Evolutionary conservation across 164 flowering plant genomes (phyloP).

Genomic region (Vitis rupestris): DNA sequence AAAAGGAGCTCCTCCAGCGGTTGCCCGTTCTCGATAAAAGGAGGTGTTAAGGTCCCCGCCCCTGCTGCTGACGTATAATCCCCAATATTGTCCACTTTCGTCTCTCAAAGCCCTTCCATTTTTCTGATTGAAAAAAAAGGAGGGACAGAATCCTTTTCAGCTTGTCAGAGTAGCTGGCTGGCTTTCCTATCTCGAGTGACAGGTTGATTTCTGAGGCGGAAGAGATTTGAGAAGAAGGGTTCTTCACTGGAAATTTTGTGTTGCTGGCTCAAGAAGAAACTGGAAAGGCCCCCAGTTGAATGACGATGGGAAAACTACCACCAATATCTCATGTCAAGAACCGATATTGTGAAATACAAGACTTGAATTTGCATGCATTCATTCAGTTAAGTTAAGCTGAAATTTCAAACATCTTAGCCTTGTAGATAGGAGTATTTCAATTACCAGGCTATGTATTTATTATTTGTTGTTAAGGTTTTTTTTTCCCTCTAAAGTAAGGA

Average conservation of each 20-base stretch:
- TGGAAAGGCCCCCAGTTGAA: too few relatives aligned
- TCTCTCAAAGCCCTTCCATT: slow-evolving; percentile 4
- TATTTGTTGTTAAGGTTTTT: too few relatives aligned
- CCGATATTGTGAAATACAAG: not conserved
- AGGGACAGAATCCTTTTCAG: not conserved
- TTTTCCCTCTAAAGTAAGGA: too few relatives aligned
- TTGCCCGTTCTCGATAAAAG: slow-evolving; percentile 35
- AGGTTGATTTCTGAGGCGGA: too few relatives aligned
- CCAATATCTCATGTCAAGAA: not conserved
- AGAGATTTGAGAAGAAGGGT: too few relatives aligned
- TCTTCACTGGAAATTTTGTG: too few relatives aligned
- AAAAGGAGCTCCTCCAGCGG: slow-evolving; percentile 12
- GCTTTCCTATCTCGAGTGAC: too few relatives aligned
- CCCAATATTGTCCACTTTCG: not conserved
- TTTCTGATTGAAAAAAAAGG: not conserved
- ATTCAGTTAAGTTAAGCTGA: not conserved
- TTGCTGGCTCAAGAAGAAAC: too few relatives aligned
- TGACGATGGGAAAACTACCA: too few relatives aligned
- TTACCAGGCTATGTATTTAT: too few relatives aligned
- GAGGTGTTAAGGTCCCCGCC: slow-evolving; percentile 24
- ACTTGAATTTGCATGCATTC: not conserved
- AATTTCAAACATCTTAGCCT: not conserved
- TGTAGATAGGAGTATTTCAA: too few relatives aligned
- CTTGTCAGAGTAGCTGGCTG: not conserved
- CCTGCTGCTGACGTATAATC: slow-evolving; percentile 17